These are phyloP conservation scores for Sarcodon aspratus DNA, from an alignment of 768 basidiomycete species.

Conservation along the genomic window DNA sequence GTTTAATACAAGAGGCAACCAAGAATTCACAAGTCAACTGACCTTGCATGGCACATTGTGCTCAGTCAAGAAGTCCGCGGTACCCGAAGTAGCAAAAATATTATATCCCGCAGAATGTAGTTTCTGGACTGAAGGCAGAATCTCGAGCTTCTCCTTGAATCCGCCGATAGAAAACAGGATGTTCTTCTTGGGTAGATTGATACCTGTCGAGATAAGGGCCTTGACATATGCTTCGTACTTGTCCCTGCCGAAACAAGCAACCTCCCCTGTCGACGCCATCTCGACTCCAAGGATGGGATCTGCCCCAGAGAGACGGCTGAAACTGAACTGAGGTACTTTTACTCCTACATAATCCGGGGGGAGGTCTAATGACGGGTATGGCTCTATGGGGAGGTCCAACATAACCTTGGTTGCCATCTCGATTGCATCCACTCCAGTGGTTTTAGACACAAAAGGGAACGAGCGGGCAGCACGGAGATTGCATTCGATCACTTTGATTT, in stretches of 20 bases:
- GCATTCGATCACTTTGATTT: slow-evolving; percentile 99
- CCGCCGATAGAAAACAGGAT: slow-evolving; percentile 95
- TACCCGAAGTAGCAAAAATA: slow-evolving; percentile 95
- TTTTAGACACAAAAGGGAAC: slow-evolving; percentile 98
- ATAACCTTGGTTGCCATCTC: slow-evolving; percentile 99
- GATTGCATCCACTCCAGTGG: slow-evolving; percentile 95
- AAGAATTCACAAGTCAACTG: slow-evolving; percentile 5
- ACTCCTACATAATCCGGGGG: slow-evolving; percentile 94
- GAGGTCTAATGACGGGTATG: slow-evolving; percentile 83
- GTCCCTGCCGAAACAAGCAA: slow-evolving; percentile 95
- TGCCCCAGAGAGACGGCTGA: slow-evolving; percentile 91
- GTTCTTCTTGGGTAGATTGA: slow-evolving; percentile 92
- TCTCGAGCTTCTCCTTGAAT: slow-evolving; percentile 94
- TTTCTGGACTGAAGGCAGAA: slow-evolving; percentile 91
- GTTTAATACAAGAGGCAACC: background rate
- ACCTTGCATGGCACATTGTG: slow-evolving; percentile 96
- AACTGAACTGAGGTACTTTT: slow-evolving; percentile 99
- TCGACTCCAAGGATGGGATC: slow-evolving; percentile 97
- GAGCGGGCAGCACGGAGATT: slow-evolving; percentile 96
- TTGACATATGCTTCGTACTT: slow-evolving; percentile 99
- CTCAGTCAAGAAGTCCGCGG: slow-evolving; percentile 94
- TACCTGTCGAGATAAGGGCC: slow-evolving; percentile 93
- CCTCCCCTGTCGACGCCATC: slow-evolving; percentile 99
- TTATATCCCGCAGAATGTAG: slow-evolving; percentile 89
- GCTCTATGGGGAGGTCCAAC: slow-evolving; percentile 79